phyloP scores from a whole-genome alignment of 495 filamentous ascomycete genomes.

The Penicillium psychrofluorescens region DNA sequence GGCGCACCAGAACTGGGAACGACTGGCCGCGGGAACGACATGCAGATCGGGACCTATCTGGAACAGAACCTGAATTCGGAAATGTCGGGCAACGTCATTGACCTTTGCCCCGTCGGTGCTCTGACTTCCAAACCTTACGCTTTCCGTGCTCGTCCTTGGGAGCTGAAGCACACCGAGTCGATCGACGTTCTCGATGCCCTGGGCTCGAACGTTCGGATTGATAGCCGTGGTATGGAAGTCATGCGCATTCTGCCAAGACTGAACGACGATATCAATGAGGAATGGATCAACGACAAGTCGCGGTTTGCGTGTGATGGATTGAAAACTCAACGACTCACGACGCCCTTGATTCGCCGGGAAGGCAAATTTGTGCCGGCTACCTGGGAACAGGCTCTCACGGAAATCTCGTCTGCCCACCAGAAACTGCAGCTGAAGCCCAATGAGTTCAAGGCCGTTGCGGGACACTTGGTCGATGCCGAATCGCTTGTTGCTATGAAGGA shows the following conservation, averaged over 20 bases:
- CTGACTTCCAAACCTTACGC: slow-evolving; percentile 96
- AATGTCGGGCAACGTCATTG: slow-evolving; percentile 94
- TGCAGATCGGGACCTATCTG: slow-evolving; percentile 97
- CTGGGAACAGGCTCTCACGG: slow-evolving; percentile 89
- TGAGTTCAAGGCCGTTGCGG: slow-evolving; percentile 93
- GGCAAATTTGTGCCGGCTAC: slow-evolving; percentile 82
- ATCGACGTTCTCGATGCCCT: slow-evolving; percentile 90
- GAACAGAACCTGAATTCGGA: slow-evolving; percentile 88
- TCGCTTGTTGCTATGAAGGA: slow-evolving; percentile 95
- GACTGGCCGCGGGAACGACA: slow-evolving; percentile 87
- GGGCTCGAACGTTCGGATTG: slow-evolving; percentile 89
- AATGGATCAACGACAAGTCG: slow-evolving; percentile 99
- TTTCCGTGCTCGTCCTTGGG: slow-evolving; percentile 95
- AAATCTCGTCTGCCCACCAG: slow-evolving; percentile 70
- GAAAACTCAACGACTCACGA: slow-evolving; percentile 88
- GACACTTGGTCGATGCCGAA: slow-evolving; percentile 84
- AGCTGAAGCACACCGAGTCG: slow-evolving; percentile 86
- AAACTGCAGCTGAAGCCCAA: slow-evolving; percentile 72
- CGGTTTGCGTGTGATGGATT: slow-evolving; percentile 96
- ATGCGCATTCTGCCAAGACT: slow-evolving; percentile 89
- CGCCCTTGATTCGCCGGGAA: slow-evolving; percentile 79
- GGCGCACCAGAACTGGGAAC: slow-evolving; percentile 93
- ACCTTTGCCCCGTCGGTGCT: slow-evolving; percentile 94
- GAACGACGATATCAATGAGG: slow-evolving; percentile 97
- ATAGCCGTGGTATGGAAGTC: slow-evolving; percentile 88